Base-by-base conservation (phyloP, 2,329 filamentous ascomycete species). In the Talaromyces sp. region DNA sequence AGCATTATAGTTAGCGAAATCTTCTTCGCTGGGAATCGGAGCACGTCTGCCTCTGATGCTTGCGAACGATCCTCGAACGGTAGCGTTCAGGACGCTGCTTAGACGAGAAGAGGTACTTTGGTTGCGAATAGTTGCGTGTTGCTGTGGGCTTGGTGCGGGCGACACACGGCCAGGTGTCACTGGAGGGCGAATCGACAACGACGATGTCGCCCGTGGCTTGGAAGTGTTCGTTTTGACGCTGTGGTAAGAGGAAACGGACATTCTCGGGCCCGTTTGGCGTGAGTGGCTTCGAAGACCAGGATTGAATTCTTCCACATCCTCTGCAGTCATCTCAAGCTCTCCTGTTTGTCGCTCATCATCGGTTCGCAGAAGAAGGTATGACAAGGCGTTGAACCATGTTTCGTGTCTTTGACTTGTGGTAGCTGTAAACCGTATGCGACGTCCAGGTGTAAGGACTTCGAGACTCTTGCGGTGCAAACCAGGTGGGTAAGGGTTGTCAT, bases 341-440 rank as follows among this genome's bases (percentile, higher is more conserved):
- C 83, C 83, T 41, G 88, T 87, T 21, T 83, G 74, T 54, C 80
- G 79, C 17, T 82, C 74, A 27, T 76, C 79, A 32, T 85, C 82
- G 27, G 88, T 92, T 52, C 92, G 87, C 31, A 96, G 82, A 38
- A 97, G 83, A 14, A 99, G 83, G 72, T 99, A 99, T 1, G 91
- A 96, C 58, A 99, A 81, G 0, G 94, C 92, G 70, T 97, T 97
- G 82, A 94, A 96, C 94, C 94, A 99, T 0, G 92, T 97, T 78
- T 99, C 94, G 70, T 99, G 94, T 62, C 94, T 85, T 72, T 97
- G 92, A 41, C 91, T 90, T 3, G 94, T 99, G 2, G 91, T 88
- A 64, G 93, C 95, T 1, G 94, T 99, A 66, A 99, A 96, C 75
- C 96, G 93, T 76, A 99, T 86, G 17, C 87, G 87, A 65, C 94